Base-by-base conservation (phyloP, 202 grass and related monocot genomes). In the Panicum virgatum region DNA sequence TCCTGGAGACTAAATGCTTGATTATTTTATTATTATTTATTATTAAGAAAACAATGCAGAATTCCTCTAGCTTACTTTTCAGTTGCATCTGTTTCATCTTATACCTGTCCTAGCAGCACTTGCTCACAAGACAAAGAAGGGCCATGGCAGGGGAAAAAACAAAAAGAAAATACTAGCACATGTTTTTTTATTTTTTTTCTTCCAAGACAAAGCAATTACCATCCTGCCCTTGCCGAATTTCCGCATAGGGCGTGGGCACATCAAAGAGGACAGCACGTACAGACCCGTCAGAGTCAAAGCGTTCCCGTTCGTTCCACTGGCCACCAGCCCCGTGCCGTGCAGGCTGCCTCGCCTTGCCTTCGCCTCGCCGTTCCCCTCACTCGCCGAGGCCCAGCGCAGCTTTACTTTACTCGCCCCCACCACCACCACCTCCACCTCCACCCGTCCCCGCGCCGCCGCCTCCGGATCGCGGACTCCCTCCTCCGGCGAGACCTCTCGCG, bases 211-310 rank as follows among this genome's bases (percentile, higher is more conserved):
- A n/a, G n/a, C n/a, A n/a, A n/a, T n/a, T n/a, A n/a, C n/a, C n/a
- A n/a, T n/a, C n/a, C n/a, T n/a, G n/a, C n/a, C n/a, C n/a, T n/a
- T n/a, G n/a, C n/a, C n/a, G n/a, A n/a, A n/a, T n/a, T n/a, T n/a
- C 14, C 43, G 1, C 65, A 16, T 44, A 15, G 2, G 69, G 72
- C 72, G 72, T 62, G 62, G 75, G 40, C 59, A 64, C 59, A 51
- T 65, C 76, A 22, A 2, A 25, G 27, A 14, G 3, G 27, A 22
- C 34, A 77, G 29, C 43, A 57, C 22, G 68, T 27, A 19, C 75
- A 57, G 76, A 60, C 20, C 79, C 64, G 78, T 78, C 73, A 14
- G 79, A 83, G 87, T 86, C 84, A 89, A 87, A 83, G 81, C 85
- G 11, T 34, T 83, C 77, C 60, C 29, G 56, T n/a, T n/a, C n/a